Base-by-base conservation (phyloP, 2,329 filamentous ascomycete genomes). In the Aspergillus amoenus region DNA sequence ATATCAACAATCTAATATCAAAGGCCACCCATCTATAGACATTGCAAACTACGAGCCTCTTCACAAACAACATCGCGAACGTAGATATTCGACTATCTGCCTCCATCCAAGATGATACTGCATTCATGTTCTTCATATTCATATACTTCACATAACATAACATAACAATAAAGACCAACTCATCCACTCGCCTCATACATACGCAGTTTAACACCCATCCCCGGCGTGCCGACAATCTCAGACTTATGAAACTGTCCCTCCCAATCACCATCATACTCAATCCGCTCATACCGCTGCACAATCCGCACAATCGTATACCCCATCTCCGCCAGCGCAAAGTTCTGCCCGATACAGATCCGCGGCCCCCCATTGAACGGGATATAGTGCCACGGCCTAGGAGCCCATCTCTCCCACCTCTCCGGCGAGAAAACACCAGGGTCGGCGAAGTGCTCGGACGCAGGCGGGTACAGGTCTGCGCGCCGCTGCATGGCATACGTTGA, bases 331-430 rank as follows among this genome's bases (percentile, higher is more conserved):
- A 56, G 41, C 9, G 55, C 54, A 56, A 57, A 52, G 24, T 57
- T 49, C 43, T 57, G 55, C 13, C 55, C 49, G 44, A 57, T 57
- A 9, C 55, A 56, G 37, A 56, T 47, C n/a, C 55, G 42, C 43
- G 48, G 55, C 17, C 48, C 54, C 3, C 48, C 55, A 30, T 56
- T 52, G 32, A 56, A 56, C 9, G 55, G 48, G 13, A 56, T 52
- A 18, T 52, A 52, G n/a, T 52, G 48, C 48, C 54, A 47, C 5
- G 48, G 21, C 12, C 41, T 15, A 1, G 55, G 48, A 8, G 48
- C 24, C 55, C 42, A 56, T 7, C 15, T 12, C 18, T 47, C 54
- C 55, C 55, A 56, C 27, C 48, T 34, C 15, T 52, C 37, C 9
- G 55, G 55, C 3, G 48, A 56, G 48, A 56, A 56, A 15, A 43